Percentiles rank a stretch among this genome's conserved stretches.
These are phyloP conservation scores for Polychaeton citri DNA, from an alignment of 2,329 filamentous ascomycete species.

Conservation along the genomic window DNA sequence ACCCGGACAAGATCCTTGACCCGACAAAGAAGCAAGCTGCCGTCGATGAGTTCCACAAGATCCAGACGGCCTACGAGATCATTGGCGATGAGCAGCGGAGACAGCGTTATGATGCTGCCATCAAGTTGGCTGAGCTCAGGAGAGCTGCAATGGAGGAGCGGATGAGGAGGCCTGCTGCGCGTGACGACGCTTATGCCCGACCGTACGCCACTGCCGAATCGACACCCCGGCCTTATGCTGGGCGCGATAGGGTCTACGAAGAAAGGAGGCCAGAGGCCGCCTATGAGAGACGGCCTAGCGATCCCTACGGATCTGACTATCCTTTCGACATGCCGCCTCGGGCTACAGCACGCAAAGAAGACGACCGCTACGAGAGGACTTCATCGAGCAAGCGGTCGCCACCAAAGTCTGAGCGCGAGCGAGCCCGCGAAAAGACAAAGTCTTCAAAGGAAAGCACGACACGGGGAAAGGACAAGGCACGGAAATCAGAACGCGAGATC, in stretches of 20 bases:
- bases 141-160: constrained; percentile 37
- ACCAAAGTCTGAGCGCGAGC: constrained; percentile 7
- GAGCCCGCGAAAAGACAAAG: not conserved
- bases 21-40: constrained; percentile 62
- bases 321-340: constrained; percentile 21
- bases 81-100: constrained; percentile 65
- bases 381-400: not conserved
- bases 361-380: constrained; percentile 23
- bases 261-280: constrained; percentile 17
- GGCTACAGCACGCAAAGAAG: constrained; percentile 22
- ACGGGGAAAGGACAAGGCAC: constrained; percentile 1
- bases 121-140: constrained; percentile 52
- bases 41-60: constrained; percentile 77
- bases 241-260: constrained; percentile 13
- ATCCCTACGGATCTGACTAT: constrained; percentile 7
- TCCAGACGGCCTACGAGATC: constrained; percentile 86
- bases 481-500: constrained; percentile 4
- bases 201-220: not conserved
- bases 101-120: constrained; percentile 63
- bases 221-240: not conserved
- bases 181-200: not conserved
- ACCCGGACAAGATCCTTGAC: constrained; percentile 55
- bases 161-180: constrained; percentile 2
- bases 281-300: constrained; percentile 9
- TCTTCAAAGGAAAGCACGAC: constrained; percentile 1